Conservation (phyloP, 2,329 filamentous ascomycete genomes). For the Trichoderma semiorbis region DNA sequence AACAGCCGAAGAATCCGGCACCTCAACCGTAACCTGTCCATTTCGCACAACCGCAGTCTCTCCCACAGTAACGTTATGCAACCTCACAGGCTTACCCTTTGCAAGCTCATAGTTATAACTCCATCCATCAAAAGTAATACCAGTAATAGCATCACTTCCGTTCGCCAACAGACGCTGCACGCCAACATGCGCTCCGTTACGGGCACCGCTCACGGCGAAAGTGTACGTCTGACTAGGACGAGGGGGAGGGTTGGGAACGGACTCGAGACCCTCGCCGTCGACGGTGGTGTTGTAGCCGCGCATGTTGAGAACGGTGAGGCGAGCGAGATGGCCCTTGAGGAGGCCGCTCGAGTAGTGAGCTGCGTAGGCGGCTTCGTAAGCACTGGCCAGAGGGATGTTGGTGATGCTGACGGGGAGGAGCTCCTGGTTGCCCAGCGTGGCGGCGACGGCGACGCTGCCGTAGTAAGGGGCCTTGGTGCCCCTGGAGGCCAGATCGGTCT, state of each 20-base stretch:
- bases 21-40: conserved; percentile 37
- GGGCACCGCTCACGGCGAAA: conserved; percentile 43
- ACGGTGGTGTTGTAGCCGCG: conserved; percentile 56
- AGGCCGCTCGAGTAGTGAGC: conserved; percentile 41
- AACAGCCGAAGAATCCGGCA: conserved; percentile 43
- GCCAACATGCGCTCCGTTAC: conserved; percentile 25
- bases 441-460: conserved; percentile 56
- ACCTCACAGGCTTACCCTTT: conserved; percentile 48
- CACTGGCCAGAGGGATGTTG: conserved; percentile 42
- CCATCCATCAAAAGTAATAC: conserved; percentile 58
- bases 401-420: conserved; percentile 40
- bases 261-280: conserved; percentile 33
- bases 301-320: conserved; percentile 57
- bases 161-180: conserved; percentile 55
- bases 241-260: conserved; percentile 26
- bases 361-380: conserved; percentile 51
- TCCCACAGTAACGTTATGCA: conserved; percentile 53
- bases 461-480: conserved; percentile 65
- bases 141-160: conserved; percentile 60
- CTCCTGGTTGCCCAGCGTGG: conserved; percentile 45
- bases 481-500: conserved; percentile 44
- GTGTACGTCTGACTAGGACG: conserved; percentile 30
- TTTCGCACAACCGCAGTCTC: conserved; percentile 39
- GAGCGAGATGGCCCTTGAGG: conserved; percentile 34
- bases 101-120: conserved; percentile 61